These are phyloP conservation scores for Termitomyces eurrhizus DNA, from an alignment of 768 basidiomycete genomes.

Conservation along the genomic window DNA sequence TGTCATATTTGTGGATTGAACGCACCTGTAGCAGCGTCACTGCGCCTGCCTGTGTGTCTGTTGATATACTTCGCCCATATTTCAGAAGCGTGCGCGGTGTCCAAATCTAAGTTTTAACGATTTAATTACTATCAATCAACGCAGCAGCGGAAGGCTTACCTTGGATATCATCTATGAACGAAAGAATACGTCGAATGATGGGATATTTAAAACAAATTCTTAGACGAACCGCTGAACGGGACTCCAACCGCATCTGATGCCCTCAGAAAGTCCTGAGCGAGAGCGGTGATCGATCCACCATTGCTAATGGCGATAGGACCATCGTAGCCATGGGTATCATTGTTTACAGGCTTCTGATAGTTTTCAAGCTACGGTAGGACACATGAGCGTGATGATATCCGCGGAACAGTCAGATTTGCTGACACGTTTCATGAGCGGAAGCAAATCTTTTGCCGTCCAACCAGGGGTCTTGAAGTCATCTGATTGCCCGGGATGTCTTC, in stretches of 20 bases:
- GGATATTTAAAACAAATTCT: not conserved
- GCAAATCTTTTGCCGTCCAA: constrained; percentile 63
- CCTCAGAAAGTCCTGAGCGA: constrained; percentile 68
- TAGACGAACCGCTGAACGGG: constrained; percentile 56
- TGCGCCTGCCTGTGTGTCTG: constrained; percentile 66
- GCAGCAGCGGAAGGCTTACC: constrained; percentile 23
- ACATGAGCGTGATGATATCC: not conserved
- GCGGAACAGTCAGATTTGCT: constrained; percentile 4
- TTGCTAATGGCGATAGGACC: constrained; percentile 75
- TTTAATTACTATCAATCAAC: not conserved
- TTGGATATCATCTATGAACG: constrained; percentile 57
- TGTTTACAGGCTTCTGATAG: constrained; percentile 71
- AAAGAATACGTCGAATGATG: not conserved
- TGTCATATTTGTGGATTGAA: not conserved
- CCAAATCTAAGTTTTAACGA: constrained; percentile 37
- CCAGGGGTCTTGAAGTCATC: constrained; percentile 73
- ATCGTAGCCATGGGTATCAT: constrained; percentile 64
- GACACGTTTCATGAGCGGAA: constrained; percentile 71
- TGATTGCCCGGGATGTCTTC: constrained; percentile 20
- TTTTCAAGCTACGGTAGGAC: constrained; percentile 52
- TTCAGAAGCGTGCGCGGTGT: constrained; percentile 58
- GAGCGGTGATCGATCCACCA: constrained; percentile 57
- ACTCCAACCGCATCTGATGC: constrained; percentile 58
- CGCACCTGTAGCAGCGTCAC: constrained; percentile 64
- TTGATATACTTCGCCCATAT: constrained; percentile 81